A percentile compares a stretch with the other conserved stretches of the same genome.
Conservation (phyloP, 192 early-diverging fungal genomes). For the Entomortierella beljakovae region DNA sequence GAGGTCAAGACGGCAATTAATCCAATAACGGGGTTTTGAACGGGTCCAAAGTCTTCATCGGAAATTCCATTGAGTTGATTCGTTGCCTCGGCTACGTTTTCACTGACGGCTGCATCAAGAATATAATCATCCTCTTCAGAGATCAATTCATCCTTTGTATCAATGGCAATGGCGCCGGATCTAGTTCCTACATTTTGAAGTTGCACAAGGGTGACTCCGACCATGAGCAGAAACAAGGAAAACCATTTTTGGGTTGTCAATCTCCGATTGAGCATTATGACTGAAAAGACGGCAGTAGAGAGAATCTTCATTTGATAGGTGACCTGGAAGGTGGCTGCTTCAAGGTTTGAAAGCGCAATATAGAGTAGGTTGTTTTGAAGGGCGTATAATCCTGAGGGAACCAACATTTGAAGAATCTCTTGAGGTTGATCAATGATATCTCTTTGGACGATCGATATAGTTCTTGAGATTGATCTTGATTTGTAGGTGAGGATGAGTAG, state of each 20-base stretch:
- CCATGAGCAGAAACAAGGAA: slow-evolving; percentile 77
- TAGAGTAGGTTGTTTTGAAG: slow-evolving; percentile 92
- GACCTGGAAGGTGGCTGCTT: slow-evolving; percentile 91
- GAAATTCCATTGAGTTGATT: slow-evolving; percentile 10
- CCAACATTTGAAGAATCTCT: slow-evolving; percentile 79
- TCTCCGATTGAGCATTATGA: slow-evolving; percentile 74
- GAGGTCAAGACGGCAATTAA: slow-evolving; percentile 79
- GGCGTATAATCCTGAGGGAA: slow-evolving; percentile 84
- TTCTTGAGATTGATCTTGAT: slow-evolving; percentile 53
- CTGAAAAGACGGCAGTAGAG: slow-evolving; percentile 88
- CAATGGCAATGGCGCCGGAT: neutral
- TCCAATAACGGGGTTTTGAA: slow-evolving; percentile 70
- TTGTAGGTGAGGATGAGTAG: slow-evolving; percentile 59
- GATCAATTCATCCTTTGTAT: slow-evolving; percentile 29
- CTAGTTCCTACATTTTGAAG: slow-evolving; percentile 62
- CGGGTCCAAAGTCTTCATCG: slow-evolving; percentile 30
- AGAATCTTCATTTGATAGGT: slow-evolving; percentile 94
- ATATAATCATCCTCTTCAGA: slow-evolving; percentile 27
- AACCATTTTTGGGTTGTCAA: slow-evolving; percentile 78
- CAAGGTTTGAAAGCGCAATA: slow-evolving; percentile 78
- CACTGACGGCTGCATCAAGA: slow-evolving; percentile 24
- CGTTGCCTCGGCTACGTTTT: slow-evolving; percentile 20
- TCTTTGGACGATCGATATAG: slow-evolving; percentile 55
- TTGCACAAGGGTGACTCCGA: slow-evolving; percentile 87
- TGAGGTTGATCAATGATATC: slow-evolving; percentile 71